Conservation (phyloP, 176 grass and related monocot species). For the Avena atlantica region DNA sequence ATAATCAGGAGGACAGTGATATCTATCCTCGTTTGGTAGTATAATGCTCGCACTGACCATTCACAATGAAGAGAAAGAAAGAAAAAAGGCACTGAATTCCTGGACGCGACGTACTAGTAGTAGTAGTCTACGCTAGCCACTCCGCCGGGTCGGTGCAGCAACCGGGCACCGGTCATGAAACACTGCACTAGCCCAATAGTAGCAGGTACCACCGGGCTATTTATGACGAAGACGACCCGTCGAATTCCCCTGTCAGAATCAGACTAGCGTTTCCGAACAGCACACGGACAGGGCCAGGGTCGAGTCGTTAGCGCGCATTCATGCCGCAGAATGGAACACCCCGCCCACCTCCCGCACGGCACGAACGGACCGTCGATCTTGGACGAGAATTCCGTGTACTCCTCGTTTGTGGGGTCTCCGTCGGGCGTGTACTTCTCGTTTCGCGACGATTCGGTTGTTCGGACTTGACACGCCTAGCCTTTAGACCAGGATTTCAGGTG, state of each 20-base stretch:
- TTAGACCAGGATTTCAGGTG: not conserved
- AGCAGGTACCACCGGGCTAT: not conserved
- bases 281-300: not conserved
- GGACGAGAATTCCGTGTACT: too few relatives aligned
- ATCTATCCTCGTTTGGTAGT: too few relatives aligned
- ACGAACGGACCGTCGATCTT: too few relatives aligned
- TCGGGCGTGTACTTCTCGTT: not conserved
- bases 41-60: constrained; percentile 2
- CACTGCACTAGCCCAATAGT: not conserved
- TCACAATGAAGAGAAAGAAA: not conserved
- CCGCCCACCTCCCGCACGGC: not conserved
- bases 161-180: not conserved
- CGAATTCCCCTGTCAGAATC: not conserved
- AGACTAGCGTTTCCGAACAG: constrained; percentile 25
- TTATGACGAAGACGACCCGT: not conserved
- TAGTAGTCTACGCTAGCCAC: constrained; percentile 24
- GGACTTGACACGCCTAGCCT: not conserved
- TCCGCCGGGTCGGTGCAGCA: not conserved
- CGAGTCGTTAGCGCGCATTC: constrained; percentile 44
- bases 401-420: not conserved
- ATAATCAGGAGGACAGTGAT: too few relatives aligned
- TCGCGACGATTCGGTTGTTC: not conserved
- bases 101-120: not conserved
- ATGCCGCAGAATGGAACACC: constrained; percentile 38
- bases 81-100: constrained; percentile 22